A percentile compares a stretch with the other conserved stretches of the same genome.
Conservation (phyloP, 2,329 filamentous ascomycete genomes). For the Pleoardoris graminearum region DNA sequence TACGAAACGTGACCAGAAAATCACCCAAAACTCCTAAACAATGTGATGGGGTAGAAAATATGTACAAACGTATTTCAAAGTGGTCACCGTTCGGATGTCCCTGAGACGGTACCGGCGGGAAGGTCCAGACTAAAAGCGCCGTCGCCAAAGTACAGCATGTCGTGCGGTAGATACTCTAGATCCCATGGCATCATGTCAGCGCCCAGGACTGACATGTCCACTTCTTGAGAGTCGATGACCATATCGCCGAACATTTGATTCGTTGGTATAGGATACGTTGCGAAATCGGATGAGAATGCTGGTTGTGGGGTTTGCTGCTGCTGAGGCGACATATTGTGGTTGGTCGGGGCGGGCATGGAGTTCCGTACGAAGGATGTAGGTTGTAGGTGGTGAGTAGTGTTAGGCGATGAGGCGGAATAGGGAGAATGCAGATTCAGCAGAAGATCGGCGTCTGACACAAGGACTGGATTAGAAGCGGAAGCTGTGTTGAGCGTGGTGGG, state of each 20-base stretch:
- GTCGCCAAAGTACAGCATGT: constrained; percentile 57
- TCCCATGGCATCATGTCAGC: constrained; percentile 73
- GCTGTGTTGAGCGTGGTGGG: constrained; percentile 26
- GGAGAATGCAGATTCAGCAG: constrained; percentile 56
- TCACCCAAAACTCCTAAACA: neutral
- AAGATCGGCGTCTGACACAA: constrained; percentile 53
- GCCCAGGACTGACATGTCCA: constrained; percentile 71
- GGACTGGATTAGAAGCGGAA: constrained; percentile 34
- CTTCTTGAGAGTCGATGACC: constrained; percentile 75
- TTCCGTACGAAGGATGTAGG: constrained; percentile 25
- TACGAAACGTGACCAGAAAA: neutral
- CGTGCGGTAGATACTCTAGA: constrained; percentile 70
- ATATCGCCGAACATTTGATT: constrained; percentile 54
- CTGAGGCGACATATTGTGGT: constrained; percentile 5
- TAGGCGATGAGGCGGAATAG: constrained; percentile 38
- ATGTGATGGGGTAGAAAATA: neutral
- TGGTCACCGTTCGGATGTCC: neutral
- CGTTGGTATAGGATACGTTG: constrained; percentile 29
- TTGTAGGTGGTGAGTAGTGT: constrained; percentile 17
- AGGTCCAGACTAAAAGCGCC: constrained; percentile 12
- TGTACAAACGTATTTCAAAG: neutral
- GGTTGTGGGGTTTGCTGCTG: constrained; percentile 13
- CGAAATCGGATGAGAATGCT: constrained; percentile 32
- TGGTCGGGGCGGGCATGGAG: constrained; percentile 26
- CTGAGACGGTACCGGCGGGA: constrained; percentile 6